phyloP scores from a whole-genome alignment of 2,329 filamentous ascomycete species.

The Trichoderma brevicompactum region DNA sequence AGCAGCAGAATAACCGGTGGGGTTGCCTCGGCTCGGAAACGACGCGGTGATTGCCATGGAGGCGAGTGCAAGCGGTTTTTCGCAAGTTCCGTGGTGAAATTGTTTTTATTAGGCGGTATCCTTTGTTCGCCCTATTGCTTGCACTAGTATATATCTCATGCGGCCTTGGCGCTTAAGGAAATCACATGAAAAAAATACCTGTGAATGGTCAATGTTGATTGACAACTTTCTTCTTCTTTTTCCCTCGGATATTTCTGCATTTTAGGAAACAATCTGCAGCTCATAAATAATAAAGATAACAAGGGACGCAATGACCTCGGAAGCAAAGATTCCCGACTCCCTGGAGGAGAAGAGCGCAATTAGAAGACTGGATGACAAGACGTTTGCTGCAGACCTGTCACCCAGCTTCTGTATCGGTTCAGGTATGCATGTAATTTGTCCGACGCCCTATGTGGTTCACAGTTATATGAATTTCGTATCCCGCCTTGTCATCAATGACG shows the following conservation, averaged over 20 bases:
- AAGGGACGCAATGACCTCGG: neutral
- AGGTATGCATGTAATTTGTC: slow-evolving; percentile 8
- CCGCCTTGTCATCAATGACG: no score
- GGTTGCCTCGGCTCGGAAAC: slow-evolving; percentile 19
- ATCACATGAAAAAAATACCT: no score
- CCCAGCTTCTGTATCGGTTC: slow-evolving; percentile 27
- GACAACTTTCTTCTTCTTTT: neutral
- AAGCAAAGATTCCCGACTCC: slow-evolving; percentile 22
- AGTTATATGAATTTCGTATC: no score
- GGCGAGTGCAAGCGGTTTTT: neutral
- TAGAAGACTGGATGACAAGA: slow-evolving; percentile 24
- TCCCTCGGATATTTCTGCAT: neutral
- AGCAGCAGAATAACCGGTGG: neutral
- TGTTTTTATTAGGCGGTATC: no score
- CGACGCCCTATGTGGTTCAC: no score
- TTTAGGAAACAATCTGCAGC: no score
- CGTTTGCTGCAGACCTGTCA: slow-evolving; percentile 18
- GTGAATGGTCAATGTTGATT: no score
- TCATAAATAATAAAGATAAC: neutral
- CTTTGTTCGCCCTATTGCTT: no score
- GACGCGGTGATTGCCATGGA: neutral
- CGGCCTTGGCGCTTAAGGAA: no score
- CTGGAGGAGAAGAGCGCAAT: slow-evolving; percentile 18
- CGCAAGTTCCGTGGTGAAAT: no score
- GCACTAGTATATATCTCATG: no score